Conservation (phyloP, 768 basidiomycete genomes). For the Termitomyces sp. region DNA sequence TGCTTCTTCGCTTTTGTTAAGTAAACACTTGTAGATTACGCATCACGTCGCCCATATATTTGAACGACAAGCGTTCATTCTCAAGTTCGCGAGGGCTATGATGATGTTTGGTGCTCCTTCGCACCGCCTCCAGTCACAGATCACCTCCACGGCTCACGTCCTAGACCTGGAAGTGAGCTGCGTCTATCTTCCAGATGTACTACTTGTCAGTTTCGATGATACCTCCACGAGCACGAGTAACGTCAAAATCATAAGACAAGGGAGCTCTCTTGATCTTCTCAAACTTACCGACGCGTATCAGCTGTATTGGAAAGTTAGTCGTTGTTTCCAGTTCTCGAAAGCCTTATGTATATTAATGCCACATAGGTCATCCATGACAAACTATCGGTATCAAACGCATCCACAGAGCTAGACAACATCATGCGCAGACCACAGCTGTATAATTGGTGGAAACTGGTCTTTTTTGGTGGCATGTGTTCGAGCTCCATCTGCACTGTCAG, state of each 20-base stretch:
- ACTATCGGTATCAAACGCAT: constrained; percentile 69
- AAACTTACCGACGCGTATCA: constrained; percentile 68
- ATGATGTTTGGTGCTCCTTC: constrained; percentile 88
- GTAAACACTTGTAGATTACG: constrained; percentile 50
- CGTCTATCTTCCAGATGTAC: constrained; percentile 70
- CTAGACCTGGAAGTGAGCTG: constrained; percentile 68
- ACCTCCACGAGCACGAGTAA: constrained; percentile 72
- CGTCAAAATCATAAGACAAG: constrained; percentile 74
- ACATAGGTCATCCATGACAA: constrained; percentile 80
- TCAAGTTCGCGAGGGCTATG: constrained; percentile 79
- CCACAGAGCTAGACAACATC: constrained; percentile 59
- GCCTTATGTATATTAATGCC: background rate
- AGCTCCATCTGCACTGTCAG: constrained; percentile 67
- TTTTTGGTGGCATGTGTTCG: constrained; percentile 77
- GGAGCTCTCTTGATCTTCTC: constrained; percentile 65
- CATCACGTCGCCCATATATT: constrained; percentile 81
- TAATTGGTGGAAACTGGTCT: constrained; percentile 49
- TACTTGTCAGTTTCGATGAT: constrained; percentile 83
- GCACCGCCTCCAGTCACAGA: constrained; percentile 78
- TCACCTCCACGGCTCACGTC: constrained; percentile 72
- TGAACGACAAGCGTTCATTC: constrained; percentile 76
- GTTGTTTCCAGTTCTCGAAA: background rate
- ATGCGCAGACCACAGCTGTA: constrained; percentile 68
- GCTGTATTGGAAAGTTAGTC: constrained; percentile 67
- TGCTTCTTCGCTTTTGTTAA: background rate